These are phyloP conservation scores for Meyerozyma guilliermondii DNA, from an alignment of 1,139 yeast species.

Conservation along the genomic window DNA sequence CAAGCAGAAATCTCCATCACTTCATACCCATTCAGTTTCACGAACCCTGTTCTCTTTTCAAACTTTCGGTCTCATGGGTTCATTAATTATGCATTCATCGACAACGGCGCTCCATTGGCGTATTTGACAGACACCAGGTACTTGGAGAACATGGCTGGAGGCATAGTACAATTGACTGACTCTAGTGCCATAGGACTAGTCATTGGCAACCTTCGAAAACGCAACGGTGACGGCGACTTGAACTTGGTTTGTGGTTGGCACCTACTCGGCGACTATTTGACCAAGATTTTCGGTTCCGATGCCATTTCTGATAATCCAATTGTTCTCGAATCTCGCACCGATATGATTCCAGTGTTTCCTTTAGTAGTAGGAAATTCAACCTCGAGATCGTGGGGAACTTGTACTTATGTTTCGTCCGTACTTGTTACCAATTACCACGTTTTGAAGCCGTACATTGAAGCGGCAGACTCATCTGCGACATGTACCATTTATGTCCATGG, in stretches of 20 bases:
- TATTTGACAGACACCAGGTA: slow-evolving; percentile 51
- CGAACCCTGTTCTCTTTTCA: slow-evolving; percentile 53
- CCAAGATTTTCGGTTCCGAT: background rate
- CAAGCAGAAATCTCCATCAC: slow-evolving; percentile 19
- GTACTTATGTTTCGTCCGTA: background rate
- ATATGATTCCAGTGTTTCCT: background rate
- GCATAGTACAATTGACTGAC: slow-evolving; percentile 25
- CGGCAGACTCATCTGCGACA: background rate
- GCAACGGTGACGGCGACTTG: slow-evolving; percentile 60
- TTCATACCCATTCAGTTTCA: slow-evolving; percentile 53
- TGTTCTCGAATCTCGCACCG: background rate
- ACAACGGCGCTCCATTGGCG: slow-evolving; percentile 11
- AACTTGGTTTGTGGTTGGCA: slow-evolving; percentile 22
- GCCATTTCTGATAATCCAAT: background rate
- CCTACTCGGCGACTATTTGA: background rate
- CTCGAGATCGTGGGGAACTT: background rate
- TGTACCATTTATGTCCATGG: background rate
- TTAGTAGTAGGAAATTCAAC: background rate
- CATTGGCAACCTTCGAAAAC: slow-evolving; percentile 44
- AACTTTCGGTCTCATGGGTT: slow-evolving; percentile 44
- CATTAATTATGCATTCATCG: slow-evolving; percentile 28
- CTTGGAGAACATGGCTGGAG: slow-evolving; percentile 66
- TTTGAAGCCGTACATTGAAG: background rate
- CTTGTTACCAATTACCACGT: background rate
- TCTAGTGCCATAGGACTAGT: slow-evolving; percentile 44